Evolutionary conservation across 208 protist species (phyloP).

Genomic region (Trypanosomatidae sp.): DNA sequence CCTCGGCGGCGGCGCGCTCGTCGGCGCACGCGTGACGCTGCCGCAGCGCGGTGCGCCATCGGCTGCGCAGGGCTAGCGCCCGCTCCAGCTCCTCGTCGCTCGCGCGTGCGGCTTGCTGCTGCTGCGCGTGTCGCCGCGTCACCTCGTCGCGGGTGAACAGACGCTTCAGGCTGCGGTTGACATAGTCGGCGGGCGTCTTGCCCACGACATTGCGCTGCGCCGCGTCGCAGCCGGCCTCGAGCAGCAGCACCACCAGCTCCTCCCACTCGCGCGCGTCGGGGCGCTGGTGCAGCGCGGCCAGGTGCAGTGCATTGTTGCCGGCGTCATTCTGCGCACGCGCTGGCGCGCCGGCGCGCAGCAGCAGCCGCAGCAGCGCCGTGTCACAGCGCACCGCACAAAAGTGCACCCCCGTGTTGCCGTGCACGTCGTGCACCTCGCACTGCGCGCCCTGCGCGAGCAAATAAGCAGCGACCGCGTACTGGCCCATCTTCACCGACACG

Average conservation of each 20-base stretch:
- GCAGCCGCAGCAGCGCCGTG: conserved; percentile 50
- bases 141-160: conserved; percentile 70
- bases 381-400: conserved; percentile 82
- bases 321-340: conserved; percentile 58
- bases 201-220: conserved; percentile 58
- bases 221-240: conserved; percentile 59
- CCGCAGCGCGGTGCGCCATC: conserved; percentile 11
- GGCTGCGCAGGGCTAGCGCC: conserved; percentile 7
- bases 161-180: conserved; percentile 56
- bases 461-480: conserved; percentile 58
- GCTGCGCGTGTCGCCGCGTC: conserved; percentile 13
- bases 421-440: conserved; percentile 47
- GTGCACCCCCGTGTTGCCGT: conserved; percentile 74
- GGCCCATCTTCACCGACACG: conserved; percentile 86
- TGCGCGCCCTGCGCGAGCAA: conserved; percentile 54
- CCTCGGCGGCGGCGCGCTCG: conserved; percentile 19
- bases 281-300: conserved; percentile 53
- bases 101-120: conserved; percentile 11
- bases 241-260: conserved; percentile 53
- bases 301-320: conserved; percentile 72
- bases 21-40: conserved; percentile 1
- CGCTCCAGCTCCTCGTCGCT: conserved; percentile 13
- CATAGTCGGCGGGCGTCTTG: conserved; percentile 73
- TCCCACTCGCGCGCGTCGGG: conserved; percentile 82
- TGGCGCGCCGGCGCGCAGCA: conserved; percentile 45